Percentiles rank a stretch among this genome's conserved stretches.
Evolutionary conservation across 2,329 filamentous ascomycete genomes (phyloP).

Genomic region (Orbilia javanica): DNA sequence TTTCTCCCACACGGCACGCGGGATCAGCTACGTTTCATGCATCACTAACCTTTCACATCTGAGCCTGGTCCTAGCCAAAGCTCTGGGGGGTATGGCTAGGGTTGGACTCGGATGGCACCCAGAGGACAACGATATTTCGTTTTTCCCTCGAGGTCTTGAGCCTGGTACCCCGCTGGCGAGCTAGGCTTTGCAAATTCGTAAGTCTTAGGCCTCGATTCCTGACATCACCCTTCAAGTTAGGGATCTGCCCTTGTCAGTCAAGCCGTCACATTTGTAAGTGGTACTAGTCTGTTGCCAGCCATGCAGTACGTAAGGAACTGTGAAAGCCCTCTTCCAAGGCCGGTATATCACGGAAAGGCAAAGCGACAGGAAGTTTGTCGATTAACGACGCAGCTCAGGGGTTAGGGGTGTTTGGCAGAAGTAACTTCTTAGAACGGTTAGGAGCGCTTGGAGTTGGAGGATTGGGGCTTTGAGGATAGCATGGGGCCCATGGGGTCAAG

Average conservation of each 20-base stretch:
- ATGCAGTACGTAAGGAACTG: slow-evolving; percentile 27
- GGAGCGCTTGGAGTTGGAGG: slow-evolving; percentile 18
- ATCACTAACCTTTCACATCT: neutral
- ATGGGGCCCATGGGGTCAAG: slow-evolving; percentile 1
- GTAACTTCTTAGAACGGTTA: slow-evolving; percentile 46
- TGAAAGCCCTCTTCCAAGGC: slow-evolving; percentile 9
- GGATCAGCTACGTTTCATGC: slow-evolving; percentile 52
- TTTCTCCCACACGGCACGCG: slow-evolving; percentile 40
- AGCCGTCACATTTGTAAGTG: slow-evolving; percentile 28
- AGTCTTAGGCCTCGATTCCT: neutral
- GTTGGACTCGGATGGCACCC: slow-evolving; percentile 7
- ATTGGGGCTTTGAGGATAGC: slow-evolving; percentile 7
- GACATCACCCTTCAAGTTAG: slow-evolving; percentile 15
- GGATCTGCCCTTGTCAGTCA: slow-evolving; percentile 18
- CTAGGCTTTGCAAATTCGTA: slow-evolving; percentile 7
- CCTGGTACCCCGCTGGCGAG: neutral
- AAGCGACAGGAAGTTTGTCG: slow-evolving; percentile 16
- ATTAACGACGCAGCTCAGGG: slow-evolving; percentile 27
- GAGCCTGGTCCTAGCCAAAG: slow-evolving; percentile 23
- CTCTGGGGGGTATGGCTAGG: slow-evolving; percentile 10
- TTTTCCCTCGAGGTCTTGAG: slow-evolving; percentile 9
- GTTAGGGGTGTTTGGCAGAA: slow-evolving; percentile 39
- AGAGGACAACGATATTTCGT: slow-evolving; percentile 3
- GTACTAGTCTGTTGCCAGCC: neutral
- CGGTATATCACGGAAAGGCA: slow-evolving; percentile 28